Evolutionary conservation across 805 yeast genomes (phyloP).

Genomic region (Pichia eremophila): DNA sequence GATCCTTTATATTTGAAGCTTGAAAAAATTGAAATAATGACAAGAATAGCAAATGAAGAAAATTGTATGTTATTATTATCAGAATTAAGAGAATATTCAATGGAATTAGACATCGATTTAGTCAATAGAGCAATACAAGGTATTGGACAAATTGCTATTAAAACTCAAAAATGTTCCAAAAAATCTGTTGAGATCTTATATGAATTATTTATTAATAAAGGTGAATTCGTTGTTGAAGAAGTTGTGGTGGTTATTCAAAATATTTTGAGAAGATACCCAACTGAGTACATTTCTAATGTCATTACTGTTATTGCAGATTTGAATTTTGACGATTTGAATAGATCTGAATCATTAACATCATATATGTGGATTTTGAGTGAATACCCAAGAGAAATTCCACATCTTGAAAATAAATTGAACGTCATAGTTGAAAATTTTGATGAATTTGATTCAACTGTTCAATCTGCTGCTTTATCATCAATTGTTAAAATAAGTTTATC

Average conservation of each 20-base stretch:
- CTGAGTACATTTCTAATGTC: constrained; percentile 38
- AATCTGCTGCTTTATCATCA: constrained; percentile 49
- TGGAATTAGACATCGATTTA: constrained; percentile 78
- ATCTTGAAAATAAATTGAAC: constrained; percentile 37
- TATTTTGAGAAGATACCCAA: constrained; percentile 58
- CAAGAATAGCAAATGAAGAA: constrained; percentile 53
- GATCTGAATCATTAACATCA: constrained; percentile 43
- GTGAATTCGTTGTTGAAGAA: constrained; percentile 52
- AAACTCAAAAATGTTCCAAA: constrained; percentile 41
- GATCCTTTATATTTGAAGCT: constrained; percentile 73
- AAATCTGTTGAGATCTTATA: constrained; percentile 54
- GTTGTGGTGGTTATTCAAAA: constrained; percentile 54
- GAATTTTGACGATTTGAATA: constrained; percentile 37
- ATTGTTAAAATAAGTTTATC: constrained; percentile 46
- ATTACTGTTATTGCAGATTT: constrained; percentile 43
- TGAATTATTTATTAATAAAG: constrained; percentile 51
- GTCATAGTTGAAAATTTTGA: constrained; percentile 41
- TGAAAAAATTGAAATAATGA: constrained; percentile 68
- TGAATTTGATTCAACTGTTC: constrained; percentile 53
- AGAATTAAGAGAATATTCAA: constrained; percentile 70
- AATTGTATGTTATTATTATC: constrained; percentile 52
- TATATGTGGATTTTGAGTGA: constrained; percentile 69
- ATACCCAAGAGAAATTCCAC: constrained; percentile 52
- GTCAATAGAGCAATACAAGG: constrained; percentile 59
- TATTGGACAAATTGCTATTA: constrained; percentile 64